Percentiles rank a stretch among this genome's conserved stretches.
Conservation (phyloP, 306 rosid genomes). For the Senna tora region DNA sequence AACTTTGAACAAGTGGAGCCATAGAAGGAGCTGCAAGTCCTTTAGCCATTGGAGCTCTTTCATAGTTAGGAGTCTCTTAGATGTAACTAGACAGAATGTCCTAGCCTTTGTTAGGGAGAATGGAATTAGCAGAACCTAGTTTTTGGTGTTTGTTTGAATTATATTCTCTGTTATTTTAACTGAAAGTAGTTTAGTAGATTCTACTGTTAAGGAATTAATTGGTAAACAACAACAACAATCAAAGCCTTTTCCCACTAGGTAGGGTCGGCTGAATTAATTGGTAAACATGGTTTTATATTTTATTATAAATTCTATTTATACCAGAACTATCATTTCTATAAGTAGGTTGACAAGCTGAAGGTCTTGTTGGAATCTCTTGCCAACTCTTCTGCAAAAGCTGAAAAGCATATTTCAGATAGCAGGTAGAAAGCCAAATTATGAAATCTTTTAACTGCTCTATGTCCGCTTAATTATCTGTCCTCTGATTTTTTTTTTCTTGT, state of each 20-base stretch:
- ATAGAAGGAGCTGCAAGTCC: too few relatives aligned
- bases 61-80: too few relatives aligned
- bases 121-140: constrained; percentile 22
- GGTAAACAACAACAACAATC: too few relatives aligned
- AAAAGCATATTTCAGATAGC: constrained; percentile 85
- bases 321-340: constrained; percentile 23
- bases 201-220: neutral
- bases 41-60: too few relatives aligned
- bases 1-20: too few relatives aligned
- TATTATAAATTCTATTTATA: constrained; percentile 10
- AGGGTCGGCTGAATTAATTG: neutral
- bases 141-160: constrained; percentile 6
- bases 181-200: neutral
- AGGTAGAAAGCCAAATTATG: constrained; percentile 55
- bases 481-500: constrained; percentile 7
- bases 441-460: constrained; percentile 10
- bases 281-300: neutral
- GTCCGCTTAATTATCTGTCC: neutral
- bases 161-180: neutral
- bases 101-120: constrained; percentile 12
- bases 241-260: too few relatives aligned
- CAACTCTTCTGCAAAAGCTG: constrained; percentile 81
- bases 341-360: constrained; percentile 92
- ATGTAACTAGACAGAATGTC: too few relatives aligned
- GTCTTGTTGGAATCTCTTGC: constrained; percentile 90